Percentiles rank a stretch among this genome's conserved stretches.
Conservation (phyloP, 352 stramenopile genomes). For the Plasmopara halstedii region DNA sequence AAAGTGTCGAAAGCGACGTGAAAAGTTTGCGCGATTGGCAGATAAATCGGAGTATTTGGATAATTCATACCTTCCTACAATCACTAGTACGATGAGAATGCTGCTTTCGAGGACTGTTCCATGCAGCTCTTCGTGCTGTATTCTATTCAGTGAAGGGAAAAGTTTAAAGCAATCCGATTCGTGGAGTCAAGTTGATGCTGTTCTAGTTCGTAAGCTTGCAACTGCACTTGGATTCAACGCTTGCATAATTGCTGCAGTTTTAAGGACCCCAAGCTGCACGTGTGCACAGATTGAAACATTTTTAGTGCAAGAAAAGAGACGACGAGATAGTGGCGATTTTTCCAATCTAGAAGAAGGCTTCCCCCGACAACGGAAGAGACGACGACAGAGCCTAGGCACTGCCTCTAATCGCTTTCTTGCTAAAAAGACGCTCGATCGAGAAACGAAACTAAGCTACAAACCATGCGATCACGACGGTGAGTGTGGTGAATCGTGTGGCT, state of each 20-base stretch:
- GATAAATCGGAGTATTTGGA: conserved; percentile 70
- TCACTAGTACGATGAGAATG: conserved; percentile 19
- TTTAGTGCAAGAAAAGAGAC: conserved; percentile 16
- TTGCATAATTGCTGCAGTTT: conserved; percentile 34
- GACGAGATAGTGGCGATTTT: conserved; percentile 21
- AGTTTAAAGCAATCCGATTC: neutral
- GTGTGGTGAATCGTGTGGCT: conserved; percentile 48
- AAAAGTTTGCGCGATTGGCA: conserved; percentile 32
- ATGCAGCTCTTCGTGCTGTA: conserved; percentile 40
- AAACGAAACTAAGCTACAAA: conserved; percentile 45
- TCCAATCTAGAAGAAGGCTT: conserved; percentile 2
- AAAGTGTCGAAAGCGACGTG: conserved; percentile 27
- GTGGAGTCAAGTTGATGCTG: conserved; percentile 26
- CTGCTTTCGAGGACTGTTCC: conserved; percentile 15
- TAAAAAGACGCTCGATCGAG: conserved; percentile 33
- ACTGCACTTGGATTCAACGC: conserved; percentile 31
- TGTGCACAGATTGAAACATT: conserved; percentile 29
- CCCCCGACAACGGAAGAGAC: conserved; percentile 6
- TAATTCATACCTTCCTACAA: conserved; percentile 38
- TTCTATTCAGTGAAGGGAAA: conserved; percentile 3
- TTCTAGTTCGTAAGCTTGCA: conserved; percentile 46
- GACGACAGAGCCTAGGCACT: conserved; percentile 4
- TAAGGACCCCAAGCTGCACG: conserved; percentile 27
- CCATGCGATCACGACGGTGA: conserved; percentile 53
- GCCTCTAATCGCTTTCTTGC: conserved; percentile 18